Conservation (phyloP, 1,139 yeast genomes). For the Candida anutae region DNA sequence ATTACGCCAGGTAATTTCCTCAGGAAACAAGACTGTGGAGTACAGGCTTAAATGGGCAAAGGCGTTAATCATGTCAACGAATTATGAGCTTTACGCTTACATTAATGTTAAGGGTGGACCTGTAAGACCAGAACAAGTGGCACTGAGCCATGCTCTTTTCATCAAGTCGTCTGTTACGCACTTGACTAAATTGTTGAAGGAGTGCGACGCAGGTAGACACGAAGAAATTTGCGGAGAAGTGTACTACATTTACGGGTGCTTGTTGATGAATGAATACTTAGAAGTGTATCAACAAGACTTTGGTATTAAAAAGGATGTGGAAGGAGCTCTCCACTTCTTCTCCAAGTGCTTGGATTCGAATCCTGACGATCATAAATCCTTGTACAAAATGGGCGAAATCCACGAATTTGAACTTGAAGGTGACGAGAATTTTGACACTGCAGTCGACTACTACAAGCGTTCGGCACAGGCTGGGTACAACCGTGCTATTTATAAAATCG, state of each 20-base stretch:
- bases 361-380: conserved; percentile 26
- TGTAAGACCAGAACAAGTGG: conserved; percentile 23
- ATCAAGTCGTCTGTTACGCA: conserved; percentile 36
- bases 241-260: conserved; percentile 33
- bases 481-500: conserved; percentile 36
- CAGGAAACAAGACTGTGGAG: conserved; percentile 38
- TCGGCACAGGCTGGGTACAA: conserved; percentile 37
- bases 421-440: conserved; percentile 21
- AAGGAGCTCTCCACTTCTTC: conserved; percentile 24
- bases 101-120: conserved; percentile 41
- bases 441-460: conserved; percentile 28
- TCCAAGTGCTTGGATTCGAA: conserved; percentile 27
- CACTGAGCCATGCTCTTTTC: conserved; percentile 28
- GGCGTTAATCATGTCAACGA: conserved; percentile 36
- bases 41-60: conserved; percentile 39
- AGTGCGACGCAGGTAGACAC: conserved; percentile 20
- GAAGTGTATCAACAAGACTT: conserved; percentile 30
- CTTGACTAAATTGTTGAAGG: conserved; percentile 30
- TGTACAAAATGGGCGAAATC: conserved; percentile 35
- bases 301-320: conserved; percentile 24
- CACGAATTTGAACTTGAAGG: conserved; percentile 26
- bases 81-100: conserved; percentile 32
- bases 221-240: conserved; percentile 18
- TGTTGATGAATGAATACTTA: conserved; percentile 30
- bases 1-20: conserved; percentile 30